Percentiles rank a stretch among this genome's conserved stretches.
Evolutionary conservation across 2,329 filamentous ascomycete genomes (phyloP).

Genomic region (Cladophialophora bantiana): DNA sequence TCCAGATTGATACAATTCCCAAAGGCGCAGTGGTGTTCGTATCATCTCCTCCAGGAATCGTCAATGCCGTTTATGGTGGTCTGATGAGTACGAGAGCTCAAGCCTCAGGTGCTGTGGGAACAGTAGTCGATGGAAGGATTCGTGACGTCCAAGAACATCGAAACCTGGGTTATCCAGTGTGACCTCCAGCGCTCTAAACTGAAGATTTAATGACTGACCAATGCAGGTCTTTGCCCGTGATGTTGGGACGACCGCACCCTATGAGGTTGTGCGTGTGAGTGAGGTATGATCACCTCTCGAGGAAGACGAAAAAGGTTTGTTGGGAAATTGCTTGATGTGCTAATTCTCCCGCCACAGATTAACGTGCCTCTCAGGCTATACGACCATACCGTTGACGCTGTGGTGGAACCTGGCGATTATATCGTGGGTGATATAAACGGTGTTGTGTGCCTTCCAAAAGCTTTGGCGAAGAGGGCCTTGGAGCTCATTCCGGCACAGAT

Average conservation of each 20-base stretch:
- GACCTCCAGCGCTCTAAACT: not conserved
- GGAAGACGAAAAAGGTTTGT: not conserved
- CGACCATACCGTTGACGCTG: conserved; percentile 41
- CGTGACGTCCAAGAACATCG: conserved; percentile 48
- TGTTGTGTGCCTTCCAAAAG: conserved; percentile 19
- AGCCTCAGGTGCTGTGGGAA: conserved; percentile 47
- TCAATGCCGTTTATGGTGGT: conserved; percentile 58
- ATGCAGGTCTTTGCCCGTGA: conserved; percentile 12
- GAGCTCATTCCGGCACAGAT: not conserved
- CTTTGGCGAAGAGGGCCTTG: conserved; percentile 32
- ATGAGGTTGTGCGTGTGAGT: conserved; percentile 29
- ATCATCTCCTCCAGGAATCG: conserved; percentile 45
- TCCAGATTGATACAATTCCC: conserved; percentile 54
- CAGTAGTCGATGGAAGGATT: conserved; percentile 51
- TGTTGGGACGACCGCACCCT: conserved; percentile 7
- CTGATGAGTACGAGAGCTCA: conserved; percentile 61
- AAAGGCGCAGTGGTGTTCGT: conserved; percentile 48
- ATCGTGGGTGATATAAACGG: conserved; percentile 48
- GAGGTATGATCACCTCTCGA: conserved; percentile 43
- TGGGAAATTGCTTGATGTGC: no score
- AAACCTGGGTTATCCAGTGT: conserved; percentile 39
- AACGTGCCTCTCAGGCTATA: conserved; percentile 35
- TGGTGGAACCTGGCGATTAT: conserved; percentile 46
- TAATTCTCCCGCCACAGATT: not conserved
- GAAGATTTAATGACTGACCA: not conserved